Conservation (phyloP, 441 rosid genomes). For the Lagerstroemia fauriei region DNA sequence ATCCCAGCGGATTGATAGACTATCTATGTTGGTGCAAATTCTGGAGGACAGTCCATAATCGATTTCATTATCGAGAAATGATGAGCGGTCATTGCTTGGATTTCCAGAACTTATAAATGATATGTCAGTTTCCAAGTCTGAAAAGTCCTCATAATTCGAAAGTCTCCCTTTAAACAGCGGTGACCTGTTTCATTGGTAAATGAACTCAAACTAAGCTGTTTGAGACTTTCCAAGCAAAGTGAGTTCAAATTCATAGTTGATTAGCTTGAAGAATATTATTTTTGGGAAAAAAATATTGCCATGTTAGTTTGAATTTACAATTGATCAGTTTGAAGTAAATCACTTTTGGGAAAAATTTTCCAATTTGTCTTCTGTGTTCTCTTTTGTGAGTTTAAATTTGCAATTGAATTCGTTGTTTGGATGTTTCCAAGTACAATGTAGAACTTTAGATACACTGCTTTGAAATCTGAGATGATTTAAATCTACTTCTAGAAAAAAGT, state of each 20-base stretch:
- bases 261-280: too few relatives aligned
- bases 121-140: constrained; percentile 73
- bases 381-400: too few relatives aligned
- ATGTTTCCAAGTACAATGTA: neutral
- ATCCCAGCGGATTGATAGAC: constrained; percentile 58
- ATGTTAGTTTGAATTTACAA: too few relatives aligned
- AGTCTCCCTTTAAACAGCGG: constrained; percentile 27
- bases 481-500: constrained; percentile 41
- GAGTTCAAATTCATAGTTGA: too few relatives aligned
- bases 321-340: too few relatives aligned
- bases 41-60: constrained; percentile 49
- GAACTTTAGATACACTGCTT: constrained; percentile 47
- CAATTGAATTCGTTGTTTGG: too few relatives aligned
- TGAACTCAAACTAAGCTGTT: constrained; percentile 8
- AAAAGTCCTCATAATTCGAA: constrained; percentile 40
- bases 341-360: neutral
- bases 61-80: constrained; percentile 45
- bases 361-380: neutral
- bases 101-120: constrained; percentile 72
- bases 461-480: constrained; percentile 64
- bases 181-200: constrained; percentile 26
- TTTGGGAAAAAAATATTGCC: too few relatives aligned
- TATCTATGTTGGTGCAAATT: constrained; percentile 58
- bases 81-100: constrained; percentile 64
- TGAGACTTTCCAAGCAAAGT: neutral